Evolutionary conservation across 2,329 filamentous ascomycete species (phyloP), one percentile per base, ranked within the genome.

Genomic region (Graphium sp.): DNA sequence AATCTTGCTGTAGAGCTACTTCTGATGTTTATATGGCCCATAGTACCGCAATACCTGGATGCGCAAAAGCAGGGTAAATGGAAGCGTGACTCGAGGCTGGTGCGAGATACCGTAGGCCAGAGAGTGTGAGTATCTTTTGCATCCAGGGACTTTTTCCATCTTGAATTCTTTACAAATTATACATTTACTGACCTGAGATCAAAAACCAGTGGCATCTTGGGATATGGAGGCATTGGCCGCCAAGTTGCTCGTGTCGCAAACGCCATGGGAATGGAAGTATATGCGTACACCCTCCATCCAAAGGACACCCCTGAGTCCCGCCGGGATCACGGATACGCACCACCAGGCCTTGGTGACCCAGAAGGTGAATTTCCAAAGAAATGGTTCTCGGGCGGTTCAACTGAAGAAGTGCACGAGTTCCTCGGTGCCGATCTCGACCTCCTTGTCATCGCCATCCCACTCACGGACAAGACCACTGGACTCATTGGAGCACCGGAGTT

Each of bases 201-300:
- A 11, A 4, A 12, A 10, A 8, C 8, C 35, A 62, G 59, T 26
- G 60, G 60, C 3, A 61, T 68, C 15, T 47, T 69, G 4, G 63
- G 64, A 6, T 69, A 69, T 35, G 63, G 64, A 10, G 53, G 50
- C 30, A 67, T 69, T 30, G 64, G 64, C 7, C 53, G 64, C 1
- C 63, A 69, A 33, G 53, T 52, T 5, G 65, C 62, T 4, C 57
- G 61, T 7, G 60, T 81, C 4, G 66, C 66, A 8, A 58, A 58
- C 10, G 73, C 74, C 3, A 48, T 82, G 40, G 80, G 79, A 12
- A 74, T 81, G 63, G 59, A 70, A 17, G 66, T 87, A 1, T 59
- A 83, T 43, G 80, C 79, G 1, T 84, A 78, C 53, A 87, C 79
- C 0, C 71, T 78, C 0, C 68, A 67, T 16, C 66, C 75, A 1